Evolutionary conservation across 805 yeast species (phyloP).

Genomic region (Zygosaccharomyces pseudorouxii): DNA sequence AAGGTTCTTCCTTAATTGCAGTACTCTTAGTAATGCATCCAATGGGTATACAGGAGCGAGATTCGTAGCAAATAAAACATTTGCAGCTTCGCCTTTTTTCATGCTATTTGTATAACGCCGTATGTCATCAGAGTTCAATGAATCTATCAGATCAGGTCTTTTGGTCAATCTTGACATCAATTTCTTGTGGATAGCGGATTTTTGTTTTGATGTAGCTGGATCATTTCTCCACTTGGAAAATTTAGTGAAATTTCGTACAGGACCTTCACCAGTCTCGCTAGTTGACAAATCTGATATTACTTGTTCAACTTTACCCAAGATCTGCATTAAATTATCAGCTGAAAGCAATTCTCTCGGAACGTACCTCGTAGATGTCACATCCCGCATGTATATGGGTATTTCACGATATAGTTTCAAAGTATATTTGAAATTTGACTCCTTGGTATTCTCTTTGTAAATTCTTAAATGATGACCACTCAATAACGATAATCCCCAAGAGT

Average conservation of each 20-base stretch:
- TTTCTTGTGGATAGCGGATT: conserved; percentile 12
- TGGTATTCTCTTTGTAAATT: conserved; percentile 26
- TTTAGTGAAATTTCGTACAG: conserved; percentile 19
- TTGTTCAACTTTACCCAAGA: conserved; percentile 24
- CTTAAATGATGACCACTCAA: conserved; percentile 19
- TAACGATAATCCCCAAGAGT: conserved; percentile 34
- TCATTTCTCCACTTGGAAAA: conserved; percentile 34
- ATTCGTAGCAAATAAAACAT: conserved; percentile 26
- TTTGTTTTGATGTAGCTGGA: conserved; percentile 31
- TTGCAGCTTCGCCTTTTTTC: conserved; percentile 29
- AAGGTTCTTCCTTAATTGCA: conserved; percentile 14
- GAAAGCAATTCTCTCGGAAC: conserved; percentile 14
- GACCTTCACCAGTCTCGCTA: not conserved
- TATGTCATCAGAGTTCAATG: conserved; percentile 8
- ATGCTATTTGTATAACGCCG: conserved; percentile 10
- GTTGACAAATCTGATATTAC: conserved; percentile 21
- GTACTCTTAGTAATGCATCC: conserved; percentile 16
- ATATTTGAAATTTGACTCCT: conserved; percentile 14
- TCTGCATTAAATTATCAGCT: conserved; percentile 11
- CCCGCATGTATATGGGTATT: conserved; percentile 20
- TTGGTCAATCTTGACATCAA: conserved; percentile 8
- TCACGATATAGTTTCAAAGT: conserved; percentile 19
- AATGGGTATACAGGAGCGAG: conserved; percentile 32
- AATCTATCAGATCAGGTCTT: conserved; percentile 1
- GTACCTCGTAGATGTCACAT: conserved; percentile 11